Evolutionary conservation across 2,329 filamentous ascomycete species (phyloP).

Genomic region (Alternaria atra): DNA sequence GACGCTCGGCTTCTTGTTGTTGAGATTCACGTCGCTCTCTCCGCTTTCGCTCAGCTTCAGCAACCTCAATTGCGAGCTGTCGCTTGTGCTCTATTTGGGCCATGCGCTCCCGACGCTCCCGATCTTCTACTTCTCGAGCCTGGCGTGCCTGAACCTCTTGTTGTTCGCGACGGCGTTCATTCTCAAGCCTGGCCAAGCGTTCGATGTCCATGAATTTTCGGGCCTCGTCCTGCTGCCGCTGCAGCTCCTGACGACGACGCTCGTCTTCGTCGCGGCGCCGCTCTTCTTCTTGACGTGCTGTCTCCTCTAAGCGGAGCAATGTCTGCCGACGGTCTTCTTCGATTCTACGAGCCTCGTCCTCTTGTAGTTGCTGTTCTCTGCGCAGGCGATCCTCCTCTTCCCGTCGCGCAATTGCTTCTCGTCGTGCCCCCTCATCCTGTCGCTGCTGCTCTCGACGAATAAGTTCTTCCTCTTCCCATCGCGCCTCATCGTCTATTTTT

Average conservation of each 20-base stretch:
- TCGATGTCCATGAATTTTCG: constrained; percentile 40
- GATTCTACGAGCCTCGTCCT: constrained; percentile 23
- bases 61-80: constrained; percentile 26
- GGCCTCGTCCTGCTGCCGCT: constrained; percentile 42
- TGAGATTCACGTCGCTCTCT: constrained; percentile 39
- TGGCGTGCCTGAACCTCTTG: constrained; percentile 40
- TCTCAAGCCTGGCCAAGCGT: constrained; percentile 39
- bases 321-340: constrained; percentile 11
- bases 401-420: constrained; percentile 33
- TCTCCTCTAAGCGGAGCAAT: constrained; percentile 11
- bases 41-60: constrained; percentile 37
- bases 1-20: constrained; percentile 37
- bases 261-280: constrained; percentile 26
- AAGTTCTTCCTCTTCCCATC: constrained; percentile 37
- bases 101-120: constrained; percentile 41
- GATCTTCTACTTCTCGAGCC: constrained; percentile 39
- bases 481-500: constrained; percentile 33
- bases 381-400: constrained; percentile 40
- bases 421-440: constrained; percentile 29
- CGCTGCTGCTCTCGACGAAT: constrained; percentile 32
- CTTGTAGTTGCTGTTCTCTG: constrained; percentile 29
- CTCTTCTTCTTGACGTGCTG: constrained; percentile 13
- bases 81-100: constrained; percentile 40
- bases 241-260: constrained; percentile 31
- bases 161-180: constrained; percentile 39